Conservation (phyloP, 1,139 yeast genomes). For the Blastobotrys elegans region DNA sequence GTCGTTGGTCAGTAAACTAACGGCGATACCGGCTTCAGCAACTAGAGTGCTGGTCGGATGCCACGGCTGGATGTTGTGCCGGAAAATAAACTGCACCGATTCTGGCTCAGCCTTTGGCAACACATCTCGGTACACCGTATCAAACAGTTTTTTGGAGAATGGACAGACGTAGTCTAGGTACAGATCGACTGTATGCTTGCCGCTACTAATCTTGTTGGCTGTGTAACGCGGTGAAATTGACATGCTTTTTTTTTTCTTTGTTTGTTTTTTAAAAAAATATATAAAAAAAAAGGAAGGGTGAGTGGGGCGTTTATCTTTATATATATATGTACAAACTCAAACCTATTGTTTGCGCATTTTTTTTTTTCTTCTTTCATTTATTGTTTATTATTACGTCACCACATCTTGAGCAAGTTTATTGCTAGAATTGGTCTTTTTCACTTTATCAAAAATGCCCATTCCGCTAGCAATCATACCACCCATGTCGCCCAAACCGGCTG, state of each 20-base stretch:
- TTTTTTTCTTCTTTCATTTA: not conserved
- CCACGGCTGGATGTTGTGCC: conserved; percentile 82
- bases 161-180: conserved; percentile 77
- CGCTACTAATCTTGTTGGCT: conserved; percentile 29
- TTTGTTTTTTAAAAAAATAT: too few species aligned
- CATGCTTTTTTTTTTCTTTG: conserved; percentile 20
- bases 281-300: too few species aligned
- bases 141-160: conserved; percentile 60
- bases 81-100: conserved; percentile 44
- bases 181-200: conserved; percentile 43
- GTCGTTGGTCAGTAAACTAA: conserved; percentile 45
- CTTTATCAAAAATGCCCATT: conserved; percentile 60
- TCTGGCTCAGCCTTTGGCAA: conserved; percentile 51
- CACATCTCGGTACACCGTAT: conserved; percentile 48
- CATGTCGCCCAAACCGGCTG: conserved; percentile 70
- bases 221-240: conserved; percentile 31
- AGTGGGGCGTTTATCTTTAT: too few species aligned
- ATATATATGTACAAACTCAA: too few species aligned
- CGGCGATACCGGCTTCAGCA: conserved; percentile 70
- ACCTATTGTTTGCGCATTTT: too few species aligned
- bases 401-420: not conserved
- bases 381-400: not conserved
- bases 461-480: conserved; percentile 76
- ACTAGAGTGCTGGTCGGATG: conserved; percentile 65
- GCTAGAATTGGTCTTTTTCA: conserved; percentile 31